Evolutionary conservation across 768 basidiomycete species (phyloP).

Genomic region (Boletus subcaerulescens): DNA sequence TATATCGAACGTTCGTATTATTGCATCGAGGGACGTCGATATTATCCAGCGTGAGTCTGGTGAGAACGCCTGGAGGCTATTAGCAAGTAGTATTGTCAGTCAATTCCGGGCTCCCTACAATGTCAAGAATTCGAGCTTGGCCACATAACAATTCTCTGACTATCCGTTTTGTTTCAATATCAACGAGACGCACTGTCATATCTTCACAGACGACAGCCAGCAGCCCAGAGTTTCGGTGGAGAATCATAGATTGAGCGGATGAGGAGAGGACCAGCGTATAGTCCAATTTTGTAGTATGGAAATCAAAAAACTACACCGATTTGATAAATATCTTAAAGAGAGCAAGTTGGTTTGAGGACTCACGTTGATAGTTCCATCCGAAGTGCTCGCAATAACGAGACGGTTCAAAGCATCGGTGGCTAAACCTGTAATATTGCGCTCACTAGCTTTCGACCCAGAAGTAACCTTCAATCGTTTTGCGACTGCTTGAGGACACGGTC

Average conservation of each 20-base stretch:
- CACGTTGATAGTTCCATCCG: conserved; percentile 89
- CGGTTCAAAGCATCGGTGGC: conserved; percentile 85
- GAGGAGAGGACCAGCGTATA: conserved; percentile 67
- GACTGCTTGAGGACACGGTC: conserved; percentile 56
- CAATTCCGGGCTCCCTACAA: conserved; percentile 50
- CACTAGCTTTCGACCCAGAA: conserved; percentile 40
- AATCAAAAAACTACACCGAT: conserved; percentile 84
- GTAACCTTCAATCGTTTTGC: conserved; percentile 40
- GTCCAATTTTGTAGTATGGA: conserved; percentile 78
- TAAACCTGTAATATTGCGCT: conserved; percentile 73
- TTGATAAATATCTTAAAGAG: not conserved
- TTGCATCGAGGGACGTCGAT: conserved; percentile 81
- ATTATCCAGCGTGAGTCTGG: conserved; percentile 95
- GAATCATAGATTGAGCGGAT: conserved; percentile 60
- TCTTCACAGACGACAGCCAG: conserved; percentile 87
- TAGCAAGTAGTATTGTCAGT: conserved; percentile 1
- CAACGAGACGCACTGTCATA: conserved; percentile 77
- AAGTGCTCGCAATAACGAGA: conserved; percentile 75
- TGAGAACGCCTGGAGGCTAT: conserved; percentile 72
- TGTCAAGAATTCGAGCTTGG: conserved; percentile 80
- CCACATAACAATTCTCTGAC: conserved; percentile 84
- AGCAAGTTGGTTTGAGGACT: conserved; percentile 26
- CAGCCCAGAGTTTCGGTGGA: conserved; percentile 85
- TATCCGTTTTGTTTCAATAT: conserved; percentile 83
- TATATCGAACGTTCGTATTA: conserved; percentile 93